Evolutionary conservation across 2,329 filamentous ascomycete species (phyloP), one percentile per base, ranked within the genome.

Genomic region (Paracamarosporium sp.): DNA sequence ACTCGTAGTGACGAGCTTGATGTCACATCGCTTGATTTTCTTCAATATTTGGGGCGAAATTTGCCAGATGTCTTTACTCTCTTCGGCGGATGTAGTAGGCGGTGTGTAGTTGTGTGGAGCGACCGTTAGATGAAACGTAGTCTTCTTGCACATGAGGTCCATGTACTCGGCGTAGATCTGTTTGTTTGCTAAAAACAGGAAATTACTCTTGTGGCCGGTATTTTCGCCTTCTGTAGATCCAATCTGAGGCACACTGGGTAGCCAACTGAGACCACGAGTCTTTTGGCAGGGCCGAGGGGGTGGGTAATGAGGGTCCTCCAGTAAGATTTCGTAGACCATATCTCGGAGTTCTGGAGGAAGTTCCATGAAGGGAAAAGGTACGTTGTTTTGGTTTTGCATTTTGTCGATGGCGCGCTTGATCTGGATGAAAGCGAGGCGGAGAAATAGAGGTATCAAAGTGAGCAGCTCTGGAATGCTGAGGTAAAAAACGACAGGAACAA

Each of bases 101-200:
- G 46, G 55, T 15, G 57, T 46, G 59, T 73, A 73, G 55, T 76
- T 77, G 20, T 66, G 50, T 0, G 72, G 66, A 9, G 70, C 70
- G 27, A 78, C 65, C 30, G 63, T 70, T 33, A 78, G 67, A 24
- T 69, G 62, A 57, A 76, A 75, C 3, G 62, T 72, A 1, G 57
- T 45, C 17, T 66, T 66, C 47, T 71, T 76, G 61, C 68, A 71
- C 33, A 75, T 50, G 35, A 74, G 54, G 31, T 74, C 69, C 61
- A 69, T 74, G 62, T 69, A 78, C 51, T 78, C 75, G 4, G 41
- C 35, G 46, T 76, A 60, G 15, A 76, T 57, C 52, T 76, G 74
- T 45, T 69, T 71, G 61, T 67, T 75, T 27, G 65, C 67, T 5
- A 76, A 62, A 50, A 76, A 62, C 7, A 75, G 63, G 59, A 62